phyloP scores from a whole-genome alignment of 805 yeast species.

The Candida morakotiae region DNA sequence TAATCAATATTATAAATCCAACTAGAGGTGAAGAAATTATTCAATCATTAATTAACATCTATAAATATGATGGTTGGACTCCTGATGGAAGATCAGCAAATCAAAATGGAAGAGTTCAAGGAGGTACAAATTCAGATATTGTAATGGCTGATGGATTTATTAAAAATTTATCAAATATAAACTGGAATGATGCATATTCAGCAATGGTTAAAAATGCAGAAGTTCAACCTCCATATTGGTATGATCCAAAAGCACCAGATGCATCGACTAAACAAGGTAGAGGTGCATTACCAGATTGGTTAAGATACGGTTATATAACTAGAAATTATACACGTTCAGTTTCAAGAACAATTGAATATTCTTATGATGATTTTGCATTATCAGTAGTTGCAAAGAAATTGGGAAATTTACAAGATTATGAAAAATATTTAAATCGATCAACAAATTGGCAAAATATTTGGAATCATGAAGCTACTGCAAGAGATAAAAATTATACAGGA shows the following conservation, averaged over 20 bases:
- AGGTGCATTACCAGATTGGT: constrained; percentile 33
- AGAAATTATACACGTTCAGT: constrained; percentile 27
- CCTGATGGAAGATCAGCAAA: constrained; percentile 35
- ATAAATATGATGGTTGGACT: constrained; percentile 29
- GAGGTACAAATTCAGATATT: constrained; percentile 34
- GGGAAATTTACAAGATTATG: constrained; percentile 15
- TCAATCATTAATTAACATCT: constrained; percentile 22
- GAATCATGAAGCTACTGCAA: constrained; percentile 22
- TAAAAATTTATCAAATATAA: constrained; percentile 19
- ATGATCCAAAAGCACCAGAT: constrained; percentile 23
- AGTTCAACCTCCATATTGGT: constrained; percentile 23
- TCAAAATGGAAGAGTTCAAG: constrained; percentile 34
- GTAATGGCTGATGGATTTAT: constrained; percentile 32
- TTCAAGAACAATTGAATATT: constrained; percentile 33
- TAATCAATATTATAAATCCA: constrained; percentile 24
- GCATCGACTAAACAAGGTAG: constrained; percentile 28
- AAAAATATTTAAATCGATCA: constrained; percentile 26
- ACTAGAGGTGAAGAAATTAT: constrained; percentile 23
- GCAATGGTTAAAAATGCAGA: constrained; percentile 35
- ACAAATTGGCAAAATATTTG: constrained; percentile 33
- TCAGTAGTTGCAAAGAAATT: constrained; percentile 29
- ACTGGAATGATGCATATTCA: constrained; percentile 26
- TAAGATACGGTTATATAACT: constrained; percentile 25
- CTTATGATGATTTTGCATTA: constrained; percentile 32
- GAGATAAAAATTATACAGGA: constrained; percentile 20